A percentile compares a stretch with the other conserved stretches of the same genome.
These are phyloP conservation scores for Eimeria maxima DNA, from an alignment of 169 alveolate genomes.

Conservation along the genomic window DNA sequence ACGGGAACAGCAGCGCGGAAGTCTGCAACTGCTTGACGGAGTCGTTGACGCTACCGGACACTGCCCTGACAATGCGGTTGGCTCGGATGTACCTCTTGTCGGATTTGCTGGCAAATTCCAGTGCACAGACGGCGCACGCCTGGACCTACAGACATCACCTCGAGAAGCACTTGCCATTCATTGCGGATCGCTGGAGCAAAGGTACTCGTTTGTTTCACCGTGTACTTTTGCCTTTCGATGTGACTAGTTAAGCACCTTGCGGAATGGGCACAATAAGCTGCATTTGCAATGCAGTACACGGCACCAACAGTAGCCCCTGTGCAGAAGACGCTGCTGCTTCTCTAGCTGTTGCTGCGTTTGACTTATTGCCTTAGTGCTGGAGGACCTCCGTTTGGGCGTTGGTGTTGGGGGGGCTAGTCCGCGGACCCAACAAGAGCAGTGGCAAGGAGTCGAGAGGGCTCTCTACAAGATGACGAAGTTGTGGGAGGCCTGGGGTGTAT, in stretches of 20 bases:
- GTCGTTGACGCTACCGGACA: constrained; percentile 78
- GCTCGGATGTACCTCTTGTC: constrained; percentile 88
- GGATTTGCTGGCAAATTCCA: constrained; percentile 87
- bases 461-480: constrained; percentile 71
- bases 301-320: background rate
- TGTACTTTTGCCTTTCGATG: background rate
- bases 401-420: constrained; percentile 75
- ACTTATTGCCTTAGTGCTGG: constrained; percentile 49
- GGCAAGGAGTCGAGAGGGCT: constrained; percentile 79
- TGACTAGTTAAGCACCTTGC: background rate
- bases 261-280: background rate
- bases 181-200: constrained; percentile 85
- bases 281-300: background rate
- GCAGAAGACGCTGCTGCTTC: constrained; percentile 11
- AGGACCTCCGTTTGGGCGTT: constrained; percentile 72
- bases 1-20: constrained; percentile 78
- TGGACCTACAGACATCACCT: constrained; percentile 87
- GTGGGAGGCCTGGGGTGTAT: constrained; percentile 80
- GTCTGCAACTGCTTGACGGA: constrained; percentile 67
- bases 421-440: constrained; percentile 69
- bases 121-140: constrained; percentile 86
- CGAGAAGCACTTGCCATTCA: constrained; percentile 87
- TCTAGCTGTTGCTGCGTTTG: background rate
- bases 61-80: constrained; percentile 81
- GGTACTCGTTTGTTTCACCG: constrained; percentile 22